These are phyloP conservation scores for Musa troglodytarum DNA, from an alignment of 176 grass and related monocot genomes.

Conservation along the genomic window DNA sequence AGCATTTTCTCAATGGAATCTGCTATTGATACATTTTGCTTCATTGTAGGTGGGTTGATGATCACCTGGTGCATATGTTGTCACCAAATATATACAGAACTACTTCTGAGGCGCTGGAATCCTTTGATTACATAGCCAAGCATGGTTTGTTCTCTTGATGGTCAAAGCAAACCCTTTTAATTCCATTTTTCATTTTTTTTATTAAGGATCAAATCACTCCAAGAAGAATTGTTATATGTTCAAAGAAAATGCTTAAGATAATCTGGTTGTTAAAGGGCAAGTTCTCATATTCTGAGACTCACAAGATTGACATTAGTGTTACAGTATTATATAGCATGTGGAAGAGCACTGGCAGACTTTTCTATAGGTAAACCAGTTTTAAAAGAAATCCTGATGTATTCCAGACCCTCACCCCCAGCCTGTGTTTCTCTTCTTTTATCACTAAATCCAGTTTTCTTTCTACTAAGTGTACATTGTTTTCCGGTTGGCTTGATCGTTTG, in stretches of 20 bases:
- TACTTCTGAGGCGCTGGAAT: constrained; percentile 81
- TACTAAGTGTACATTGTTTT: too few relatives aligned
- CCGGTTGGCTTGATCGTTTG: too few relatives aligned
- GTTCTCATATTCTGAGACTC: not conserved
- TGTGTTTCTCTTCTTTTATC: too few relatives aligned
- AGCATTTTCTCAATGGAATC: not conserved
- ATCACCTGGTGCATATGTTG: constrained; percentile 77
- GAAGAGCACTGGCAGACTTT: not conserved
- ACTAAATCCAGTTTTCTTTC: too few relatives aligned
- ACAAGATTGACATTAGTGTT: not conserved
- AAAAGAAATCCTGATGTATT: too few relatives aligned
- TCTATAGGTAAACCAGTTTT: not conserved
- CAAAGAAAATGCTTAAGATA: not conserved
- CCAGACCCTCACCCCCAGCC: too few relatives aligned
- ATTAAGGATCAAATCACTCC: too few relatives aligned
- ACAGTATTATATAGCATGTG: not conserved
- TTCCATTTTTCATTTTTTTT: too few relatives aligned
- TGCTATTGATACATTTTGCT: not conserved
- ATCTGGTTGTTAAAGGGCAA: not conserved
- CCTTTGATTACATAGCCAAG: constrained; percentile 94
- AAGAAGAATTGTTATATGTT: not conserved
- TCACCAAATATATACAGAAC: constrained; percentile 96
- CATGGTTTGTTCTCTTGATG: constrained; percentile 34
- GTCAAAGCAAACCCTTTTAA: not conserved
- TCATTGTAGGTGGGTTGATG: constrained; percentile 81